phyloP scores from a whole-genome alignment of 2,329 filamentous ascomycete species.

The Sarocladiaceae sp. region DNA sequence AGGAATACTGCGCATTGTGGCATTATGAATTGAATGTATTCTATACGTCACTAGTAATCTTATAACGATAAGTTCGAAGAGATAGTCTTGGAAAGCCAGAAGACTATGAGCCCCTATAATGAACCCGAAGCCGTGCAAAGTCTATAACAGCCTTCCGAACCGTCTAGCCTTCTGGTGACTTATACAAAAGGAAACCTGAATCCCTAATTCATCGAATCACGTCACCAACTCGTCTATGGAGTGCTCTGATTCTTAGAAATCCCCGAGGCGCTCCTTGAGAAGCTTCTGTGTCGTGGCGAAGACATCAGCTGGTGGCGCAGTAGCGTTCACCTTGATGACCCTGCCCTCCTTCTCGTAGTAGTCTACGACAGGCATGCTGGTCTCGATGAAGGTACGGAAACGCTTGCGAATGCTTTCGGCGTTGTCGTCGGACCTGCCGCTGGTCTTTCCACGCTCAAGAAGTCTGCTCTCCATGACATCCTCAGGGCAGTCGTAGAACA shows the following conservation, averaged over 20 bases:
- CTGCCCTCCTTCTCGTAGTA: slow-evolving; percentile 72
- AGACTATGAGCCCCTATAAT: no score
- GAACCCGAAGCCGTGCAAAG: no score
- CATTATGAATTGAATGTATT: no score
- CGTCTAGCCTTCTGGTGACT: no score
- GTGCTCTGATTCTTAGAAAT: slow-evolving; percentile 18
- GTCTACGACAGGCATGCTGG: slow-evolving; percentile 94
- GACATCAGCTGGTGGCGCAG: slow-evolving; percentile 59
- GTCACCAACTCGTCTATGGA: neutral
- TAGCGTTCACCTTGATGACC: slow-evolving; percentile 77
- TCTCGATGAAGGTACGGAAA: slow-evolving; percentile 90
- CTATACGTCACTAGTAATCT: no score
- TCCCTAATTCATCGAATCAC: neutral
- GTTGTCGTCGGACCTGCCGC: slow-evolving; percentile 89
- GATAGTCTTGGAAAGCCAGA: no score
- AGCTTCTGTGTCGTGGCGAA: slow-evolving; percentile 48
- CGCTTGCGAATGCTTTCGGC: slow-evolving; percentile 93
- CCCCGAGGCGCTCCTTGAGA: slow-evolving; percentile 45
- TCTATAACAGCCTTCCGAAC: no score
- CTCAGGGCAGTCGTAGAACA: slow-evolving; percentile 95
- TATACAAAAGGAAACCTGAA: no score
- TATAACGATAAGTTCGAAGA: no score
- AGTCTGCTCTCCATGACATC: slow-evolving; percentile 79
- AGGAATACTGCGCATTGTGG: no score
- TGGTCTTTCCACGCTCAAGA: slow-evolving; percentile 87